These are phyloP conservation scores for Fraxinus nigra DNA, from an alignment of 305 asterid genomes.

Conservation along the genomic window DNA sequence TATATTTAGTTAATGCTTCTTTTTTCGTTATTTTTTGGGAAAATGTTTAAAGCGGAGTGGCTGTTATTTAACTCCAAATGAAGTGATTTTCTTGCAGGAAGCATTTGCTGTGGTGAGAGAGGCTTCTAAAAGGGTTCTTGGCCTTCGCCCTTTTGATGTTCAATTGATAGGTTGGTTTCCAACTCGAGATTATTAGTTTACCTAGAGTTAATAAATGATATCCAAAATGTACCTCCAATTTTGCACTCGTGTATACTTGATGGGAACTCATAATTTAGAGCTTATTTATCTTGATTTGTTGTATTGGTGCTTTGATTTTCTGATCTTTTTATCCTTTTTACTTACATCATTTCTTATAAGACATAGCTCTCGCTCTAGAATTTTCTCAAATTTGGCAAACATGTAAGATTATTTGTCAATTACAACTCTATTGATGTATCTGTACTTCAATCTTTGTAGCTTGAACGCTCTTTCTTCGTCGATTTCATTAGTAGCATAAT, in stretches of 20 bases:
- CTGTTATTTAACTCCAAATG: conserved; percentile 12
- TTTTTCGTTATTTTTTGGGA: background rate
- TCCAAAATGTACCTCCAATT: background rate
- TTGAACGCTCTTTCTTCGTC: background rate
- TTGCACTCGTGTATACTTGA: background rate
- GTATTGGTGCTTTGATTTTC: background rate
- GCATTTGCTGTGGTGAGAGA: conserved; percentile 90
- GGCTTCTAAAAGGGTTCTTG: conserved; percentile 94
- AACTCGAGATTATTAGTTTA: background rate
- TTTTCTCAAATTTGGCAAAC: background rate
- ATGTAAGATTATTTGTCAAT: background rate
- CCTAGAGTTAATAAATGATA: background rate
- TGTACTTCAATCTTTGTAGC: background rate
- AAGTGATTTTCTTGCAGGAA: conserved; percentile 55
- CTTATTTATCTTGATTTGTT: background rate
- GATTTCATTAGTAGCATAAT: background rate
- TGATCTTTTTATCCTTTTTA: background rate
- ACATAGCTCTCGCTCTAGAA: background rate
- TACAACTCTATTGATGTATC: background rate
- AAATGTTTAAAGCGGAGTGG: background rate
- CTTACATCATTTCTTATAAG: background rate
- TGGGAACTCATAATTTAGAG: background rate
- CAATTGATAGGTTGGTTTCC: conserved; percentile 69
- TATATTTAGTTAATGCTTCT: background rate
- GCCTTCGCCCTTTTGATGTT: conserved; percentile 95